Conservation (phyloP, 352 stramenopile species). For the Phytophthora constricta region DNA sequence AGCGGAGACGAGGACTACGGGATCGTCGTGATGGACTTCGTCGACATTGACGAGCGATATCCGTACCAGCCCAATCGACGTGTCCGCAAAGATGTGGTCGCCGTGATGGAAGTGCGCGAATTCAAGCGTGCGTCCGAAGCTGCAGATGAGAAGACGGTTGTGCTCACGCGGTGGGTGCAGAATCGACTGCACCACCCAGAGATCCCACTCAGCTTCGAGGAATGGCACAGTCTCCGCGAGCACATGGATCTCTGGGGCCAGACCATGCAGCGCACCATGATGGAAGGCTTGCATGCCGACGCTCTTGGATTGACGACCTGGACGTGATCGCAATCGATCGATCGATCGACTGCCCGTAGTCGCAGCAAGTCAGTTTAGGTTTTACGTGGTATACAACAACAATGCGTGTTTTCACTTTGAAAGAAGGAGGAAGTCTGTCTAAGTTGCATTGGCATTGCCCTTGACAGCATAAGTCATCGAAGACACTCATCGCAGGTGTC, state of each 20-base stretch:
- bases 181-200: conserved; percentile 26
- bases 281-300: conserved; percentile 29
- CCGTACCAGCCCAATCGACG: conserved; percentile 44
- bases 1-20: conserved; percentile 41
- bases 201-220: conserved; percentile 27
- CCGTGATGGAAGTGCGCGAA: conserved; percentile 43
- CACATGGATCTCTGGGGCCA: conserved; percentile 37
- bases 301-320: conserved; percentile 7
- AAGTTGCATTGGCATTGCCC: too few relatives aligned
- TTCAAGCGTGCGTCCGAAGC: conserved; percentile 10
- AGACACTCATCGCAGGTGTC: too few relatives aligned
- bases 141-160: conserved; percentile 20
- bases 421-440: too few relatives aligned
- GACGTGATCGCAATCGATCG: conserved; percentile 5
- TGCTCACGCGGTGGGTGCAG: conserved; percentile 41
- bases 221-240: conserved; percentile 37
- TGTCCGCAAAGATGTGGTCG: conserved; percentile 48
- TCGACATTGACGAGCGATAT: conserved; percentile 49
- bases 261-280: conserved; percentile 31
- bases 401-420: too few relatives aligned
- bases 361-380: too few relatives aligned
- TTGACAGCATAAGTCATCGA: too few relatives aligned
- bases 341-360: neutral
- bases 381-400: too few relatives aligned
- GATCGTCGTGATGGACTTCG: conserved; percentile 44